Percentiles rank a stretch among this genome's conserved stretches.
Conservation (phyloP, 2,329 filamentous ascomycete genomes). For the Chalaropsis ovoidea region DNA sequence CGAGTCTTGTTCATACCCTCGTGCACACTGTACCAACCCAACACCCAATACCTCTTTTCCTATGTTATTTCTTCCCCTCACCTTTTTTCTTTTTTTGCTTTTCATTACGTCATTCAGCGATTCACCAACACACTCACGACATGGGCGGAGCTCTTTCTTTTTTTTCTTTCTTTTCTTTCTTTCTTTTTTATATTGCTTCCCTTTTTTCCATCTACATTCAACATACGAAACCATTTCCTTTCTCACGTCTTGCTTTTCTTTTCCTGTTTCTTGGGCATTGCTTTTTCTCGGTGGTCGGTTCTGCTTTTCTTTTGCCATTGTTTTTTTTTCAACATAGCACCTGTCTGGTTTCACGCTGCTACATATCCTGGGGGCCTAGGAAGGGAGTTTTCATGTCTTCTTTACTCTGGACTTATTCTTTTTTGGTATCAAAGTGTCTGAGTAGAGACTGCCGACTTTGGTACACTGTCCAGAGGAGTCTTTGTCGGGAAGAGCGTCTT, state of each 20-base stretch:
- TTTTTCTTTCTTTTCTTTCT: not conserved
- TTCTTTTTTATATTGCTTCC: conserved; percentile 3
- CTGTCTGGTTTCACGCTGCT: conserved; percentile 5
- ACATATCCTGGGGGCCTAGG: not conserved
- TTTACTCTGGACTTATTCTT: conserved; percentile 20
- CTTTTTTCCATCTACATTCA: conserved; percentile 6
- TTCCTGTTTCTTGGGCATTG: conserved; percentile 5
- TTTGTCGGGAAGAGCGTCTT: conserved; percentile 14
- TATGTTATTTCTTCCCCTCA: conserved; percentile 7
- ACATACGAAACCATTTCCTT: not conserved
- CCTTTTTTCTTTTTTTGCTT: conserved; percentile 9
- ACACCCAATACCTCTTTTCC: conserved; percentile 1
- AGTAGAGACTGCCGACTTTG: conserved; percentile 24
- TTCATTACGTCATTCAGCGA: conserved; percentile 11
- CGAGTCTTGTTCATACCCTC: not conserved
- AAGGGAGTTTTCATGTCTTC: conserved; percentile 13
- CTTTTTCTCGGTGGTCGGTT: conserved; percentile 5
- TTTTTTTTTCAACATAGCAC: conserved; percentile 8
- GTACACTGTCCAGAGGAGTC: conserved; percentile 11
- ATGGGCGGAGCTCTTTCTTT: conserved; percentile 12
- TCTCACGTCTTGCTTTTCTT: conserved; percentile 1
- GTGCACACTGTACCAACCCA: no score
- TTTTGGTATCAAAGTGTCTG: conserved; percentile 24
- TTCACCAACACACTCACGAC: conserved; percentile 14
- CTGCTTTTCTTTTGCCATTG: not conserved